Evolutionary conservation across 1,139 yeast genomes (phyloP).

Genomic region (Taphrina populina): DNA sequence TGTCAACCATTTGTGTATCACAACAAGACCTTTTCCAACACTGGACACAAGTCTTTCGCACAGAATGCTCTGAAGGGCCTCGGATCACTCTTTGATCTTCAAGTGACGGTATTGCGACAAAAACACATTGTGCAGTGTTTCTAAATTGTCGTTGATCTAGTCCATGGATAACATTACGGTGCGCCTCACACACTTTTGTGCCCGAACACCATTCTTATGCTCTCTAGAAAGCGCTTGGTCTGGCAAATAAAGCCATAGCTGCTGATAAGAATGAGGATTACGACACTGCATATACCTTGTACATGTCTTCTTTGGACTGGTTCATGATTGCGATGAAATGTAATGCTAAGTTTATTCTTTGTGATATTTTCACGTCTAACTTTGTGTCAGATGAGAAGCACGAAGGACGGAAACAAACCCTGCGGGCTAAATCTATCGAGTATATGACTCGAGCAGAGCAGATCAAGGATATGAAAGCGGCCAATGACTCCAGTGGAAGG

Average conservation of each 20-base stretch:
- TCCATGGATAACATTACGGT: constrained; percentile 33
- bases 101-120: too few relatives aligned
- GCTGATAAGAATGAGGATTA: constrained; percentile 88
- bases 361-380: not conserved
- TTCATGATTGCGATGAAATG: constrained; percentile 91
- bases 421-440: constrained; percentile 85
- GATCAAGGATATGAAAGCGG: constrained; percentile 82
- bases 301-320: constrained; percentile 91
- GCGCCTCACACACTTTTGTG: not conserved
- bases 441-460: constrained; percentile 92
- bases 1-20: too few relatives aligned
- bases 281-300: constrained; percentile 90
- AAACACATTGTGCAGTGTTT: too few relatives aligned
- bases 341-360: constrained; percentile 39
- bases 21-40: too few relatives aligned
- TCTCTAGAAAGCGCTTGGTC: constrained; percentile 76
- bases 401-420: constrained; percentile 80
- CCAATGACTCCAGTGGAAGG: constrained; percentile 49
- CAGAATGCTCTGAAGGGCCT: too few relatives aligned
- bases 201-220: not conserved
- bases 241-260: constrained; percentile 91
- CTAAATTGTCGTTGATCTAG: too few relatives aligned
- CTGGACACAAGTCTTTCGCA: too few relatives aligned
- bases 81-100: too few relatives aligned
- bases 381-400: constrained; percentile 67